Percentiles rank a stretch among this genome's conserved stretches.
Evolutionary conservation across 345 rosid species (phyloP).

Genomic region (Rhodamnia rubescens): DNA sequence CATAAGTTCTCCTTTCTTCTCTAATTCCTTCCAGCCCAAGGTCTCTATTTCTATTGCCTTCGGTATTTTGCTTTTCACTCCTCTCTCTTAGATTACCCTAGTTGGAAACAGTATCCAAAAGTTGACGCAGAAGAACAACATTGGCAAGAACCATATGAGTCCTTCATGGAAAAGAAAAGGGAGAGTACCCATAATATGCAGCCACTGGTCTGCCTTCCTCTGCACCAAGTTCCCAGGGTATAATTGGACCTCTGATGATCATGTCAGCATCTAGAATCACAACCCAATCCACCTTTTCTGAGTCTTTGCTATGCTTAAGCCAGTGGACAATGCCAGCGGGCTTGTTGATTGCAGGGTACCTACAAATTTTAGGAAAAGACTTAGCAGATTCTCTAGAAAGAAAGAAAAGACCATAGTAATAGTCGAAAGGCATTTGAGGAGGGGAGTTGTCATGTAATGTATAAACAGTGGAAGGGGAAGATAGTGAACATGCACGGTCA

Average conservation of each 20-base stretch:
- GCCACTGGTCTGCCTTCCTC: conserved; percentile 82
- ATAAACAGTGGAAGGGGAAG: not conserved
- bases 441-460: not conserved
- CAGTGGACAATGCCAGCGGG: conserved; percentile 93
- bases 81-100: not conserved
- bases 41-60: not conserved
- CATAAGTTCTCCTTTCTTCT: not conserved
- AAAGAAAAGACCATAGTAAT: not conserved
- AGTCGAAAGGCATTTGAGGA: not conserved
- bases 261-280: conserved; percentile 97
- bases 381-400: not conserved
- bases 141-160: not conserved
- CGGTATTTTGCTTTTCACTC: not conserved
- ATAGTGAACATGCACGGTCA: not conserved
- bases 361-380: conserved; percentile 6
- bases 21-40: not conserved
- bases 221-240: conserved; percentile 95
- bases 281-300: conserved; percentile 86
- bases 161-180: not conserved
- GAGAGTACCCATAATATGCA: conserved; percentile 79
- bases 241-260: conserved; percentile 87
- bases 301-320: conserved; percentile 89
- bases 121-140: not conserved
- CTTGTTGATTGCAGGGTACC: conserved; percentile 98
- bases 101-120: not conserved